Conservation (phyloP, 129 eudicot species). For the Flaveria sonorensis region DNA sequence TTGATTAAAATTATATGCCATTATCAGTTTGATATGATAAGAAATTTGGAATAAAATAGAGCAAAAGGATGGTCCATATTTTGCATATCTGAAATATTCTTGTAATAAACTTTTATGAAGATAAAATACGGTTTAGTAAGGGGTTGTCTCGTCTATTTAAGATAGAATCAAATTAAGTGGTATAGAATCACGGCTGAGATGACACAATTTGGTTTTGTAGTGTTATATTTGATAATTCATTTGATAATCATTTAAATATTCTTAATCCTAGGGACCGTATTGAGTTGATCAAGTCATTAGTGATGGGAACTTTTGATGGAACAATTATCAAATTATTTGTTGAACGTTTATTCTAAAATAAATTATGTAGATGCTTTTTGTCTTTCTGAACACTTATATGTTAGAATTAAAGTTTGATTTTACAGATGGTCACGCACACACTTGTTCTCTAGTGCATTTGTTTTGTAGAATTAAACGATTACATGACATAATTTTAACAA, state of each 20-base stretch:
- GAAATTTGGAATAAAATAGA: constrained; percentile 31
- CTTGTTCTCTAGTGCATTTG: too few relatives aligned
- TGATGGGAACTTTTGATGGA: constrained; percentile 20
- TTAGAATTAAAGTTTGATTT: neutral
- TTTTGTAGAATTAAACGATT: neutral
- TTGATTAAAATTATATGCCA: constrained; percentile 30
- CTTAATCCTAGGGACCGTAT: constrained; percentile 42
- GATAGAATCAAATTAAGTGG: constrained; percentile 31
- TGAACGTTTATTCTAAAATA: constrained; percentile 31
- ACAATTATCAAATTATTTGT: constrained; percentile 31
- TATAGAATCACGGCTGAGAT: constrained; percentile 32
- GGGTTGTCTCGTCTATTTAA: constrained; percentile 39
- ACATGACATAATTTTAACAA: neutral
- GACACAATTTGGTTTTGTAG: constrained; percentile 34
- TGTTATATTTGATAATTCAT: constrained; percentile 32
- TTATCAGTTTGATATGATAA: constrained; percentile 39
- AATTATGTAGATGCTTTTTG: constrained; percentile 26
- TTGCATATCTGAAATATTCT: constrained; percentile 46
- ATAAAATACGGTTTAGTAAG: constrained; percentile 30
- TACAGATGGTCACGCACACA: constrained; percentile 1
- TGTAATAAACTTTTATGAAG: constrained; percentile 23
- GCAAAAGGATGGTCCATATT: constrained; percentile 38
- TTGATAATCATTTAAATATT: constrained; percentile 29
- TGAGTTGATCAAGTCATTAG: constrained; percentile 37
- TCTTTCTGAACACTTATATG: constrained; percentile 15